Evolutionary conservation across 176 grass and related monocot genomes (phyloP), one percentile per base, ranked within the genome.

Genomic region (Olyra latifolia): DNA sequence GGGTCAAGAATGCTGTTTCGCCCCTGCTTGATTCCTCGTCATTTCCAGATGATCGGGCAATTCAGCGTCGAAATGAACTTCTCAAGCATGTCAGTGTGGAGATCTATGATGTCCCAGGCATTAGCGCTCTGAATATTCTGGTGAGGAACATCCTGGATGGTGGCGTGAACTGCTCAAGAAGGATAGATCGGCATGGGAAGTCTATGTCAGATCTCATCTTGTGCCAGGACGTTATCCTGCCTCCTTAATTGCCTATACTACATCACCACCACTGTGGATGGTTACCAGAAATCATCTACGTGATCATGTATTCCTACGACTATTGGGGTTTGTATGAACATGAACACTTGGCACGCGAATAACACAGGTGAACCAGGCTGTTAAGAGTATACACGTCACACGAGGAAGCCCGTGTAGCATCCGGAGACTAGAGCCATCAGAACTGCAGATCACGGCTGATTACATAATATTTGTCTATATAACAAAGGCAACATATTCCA

Each of bases 111-210:
- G 90, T 89, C 72, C 80, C 77, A 22, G 92, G 92, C 24, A 93
- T 98, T 49, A 87, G 85, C 62, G 84, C 95, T n/a, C 56, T 98
- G 44, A 95, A 98, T 66, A 76, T 98, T 50, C 88, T 95, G 60
- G 88, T 88, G 65, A 88, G 86, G 55, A 98, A 95, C 85, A 94
- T 94, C 60, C 81, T 98, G 1, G 95, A 98, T 62, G 92, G 95
- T 19, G 92, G 95, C 0, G 92, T 98, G 6, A 98, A 94, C 81
- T 98, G 90, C 66, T 94, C 95, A 4, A 92, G 95, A 78, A 90
- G 95, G 76, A 94, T 98, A 75, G 95, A 98, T 68, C 64, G 95
- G 50, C 92, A 98, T 29, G 95, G 95, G 8, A 98, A 98, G 78
- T 91, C 92, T 28, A 40, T 93, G 19, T 94, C 95, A 35, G 92